Evolutionary conservation across 2,329 filamentous ascomycete genomes (phyloP), one percentile per base, ranked within the genome.

Genomic region (Leptographium procerum): DNA sequence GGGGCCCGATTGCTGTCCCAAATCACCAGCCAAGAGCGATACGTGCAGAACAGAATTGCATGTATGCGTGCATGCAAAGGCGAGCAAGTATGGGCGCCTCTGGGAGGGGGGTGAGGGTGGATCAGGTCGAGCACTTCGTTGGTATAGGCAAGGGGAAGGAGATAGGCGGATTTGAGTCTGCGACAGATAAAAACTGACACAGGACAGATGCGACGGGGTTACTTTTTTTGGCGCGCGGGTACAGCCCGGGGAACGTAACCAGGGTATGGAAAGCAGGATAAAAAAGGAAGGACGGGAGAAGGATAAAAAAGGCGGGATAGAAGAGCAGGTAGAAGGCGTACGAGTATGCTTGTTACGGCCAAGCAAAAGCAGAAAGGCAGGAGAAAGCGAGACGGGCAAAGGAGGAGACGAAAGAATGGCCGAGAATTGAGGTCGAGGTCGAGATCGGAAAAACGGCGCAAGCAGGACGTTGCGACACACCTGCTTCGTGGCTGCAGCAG

Each of bases 161-260:
- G 68, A 68, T 66, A 68, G 68, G 66, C 66, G 67, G 66, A 66
- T 68, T 69, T 64, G 60, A 64, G 65, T 65, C 68, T 71, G 69
- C 66, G 69, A 71, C 69, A 68, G 64, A 64, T 19, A 40, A 40
- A n/a, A 40, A 19, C 36, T 64, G 61, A 62, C 62, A 59, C 57
- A 55, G 63, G 57, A 60, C 52, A 58, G 53, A 58, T 62, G 61
- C 53, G 58, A 28, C 43, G 47, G 36, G 50, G 45, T 36, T 31
- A 28, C 29, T 51, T 51, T 51, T 51, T 36, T 52, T 29, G 34
- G 47, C 47, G 55, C 31, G 45, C 47, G 45, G 28, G 43, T 48
- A 24, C 31, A 56, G 40, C 11, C 22, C 22, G 43, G 28, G n/a
- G 19, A 43, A 43, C 8, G 31, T 33, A 33, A 10, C 31, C 31